These are phyloP conservation scores for Hemileccinum impolitum DNA, from an alignment of 768 basidiomycete genomes.

Conservation along the genomic window DNA sequence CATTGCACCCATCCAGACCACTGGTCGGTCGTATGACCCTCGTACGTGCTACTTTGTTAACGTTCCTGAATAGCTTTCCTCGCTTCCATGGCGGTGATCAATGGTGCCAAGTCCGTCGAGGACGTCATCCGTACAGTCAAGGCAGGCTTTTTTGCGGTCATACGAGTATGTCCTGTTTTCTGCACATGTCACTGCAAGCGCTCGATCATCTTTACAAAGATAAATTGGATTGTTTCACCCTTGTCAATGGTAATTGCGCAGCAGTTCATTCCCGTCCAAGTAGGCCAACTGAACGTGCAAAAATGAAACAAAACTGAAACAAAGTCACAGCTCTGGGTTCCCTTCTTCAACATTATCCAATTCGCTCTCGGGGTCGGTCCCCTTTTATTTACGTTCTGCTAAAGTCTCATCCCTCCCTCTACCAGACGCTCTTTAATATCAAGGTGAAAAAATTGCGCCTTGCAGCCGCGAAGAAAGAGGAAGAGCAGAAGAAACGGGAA, in stretches of 20 bases:
- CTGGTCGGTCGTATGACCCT: slow-evolving; percentile 42
- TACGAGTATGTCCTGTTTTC: slow-evolving; percentile 48
- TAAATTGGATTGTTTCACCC: slow-evolving; percentile 79
- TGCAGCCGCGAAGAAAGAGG: slow-evolving; percentile 51
- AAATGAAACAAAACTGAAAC: slow-evolving; percentile 1
- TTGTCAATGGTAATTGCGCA: slow-evolving; percentile 73
- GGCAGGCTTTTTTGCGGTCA: slow-evolving; percentile 68
- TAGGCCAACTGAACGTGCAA: slow-evolving; percentile 28
- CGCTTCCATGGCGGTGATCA: slow-evolving; percentile 79
- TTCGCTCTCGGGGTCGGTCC: slow-evolving; percentile 69
- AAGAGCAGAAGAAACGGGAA: slow-evolving; percentile 34
- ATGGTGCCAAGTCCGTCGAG: slow-evolving; percentile 65
- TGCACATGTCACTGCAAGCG: neutral
- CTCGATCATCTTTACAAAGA: slow-evolving; percentile 38
- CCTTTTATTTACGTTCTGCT: slow-evolving; percentile 1
- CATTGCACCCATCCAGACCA: slow-evolving; percentile 70
- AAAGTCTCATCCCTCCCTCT: neutral
- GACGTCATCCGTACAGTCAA: slow-evolving; percentile 67
- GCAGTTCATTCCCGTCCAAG: slow-evolving; percentile 74
- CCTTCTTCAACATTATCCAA: slow-evolving; percentile 78
- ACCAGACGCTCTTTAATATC: slow-evolving; percentile 70
- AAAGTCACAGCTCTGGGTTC: slow-evolving; percentile 70
- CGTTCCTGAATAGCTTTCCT: slow-evolving; percentile 52
- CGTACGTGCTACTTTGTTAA: neutral
- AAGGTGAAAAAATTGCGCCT: slow-evolving; percentile 62